phyloP scores from a whole-genome alignment of 2,329 filamentous ascomycete genomes.

The Neofusicoccum parvum region DNA sequence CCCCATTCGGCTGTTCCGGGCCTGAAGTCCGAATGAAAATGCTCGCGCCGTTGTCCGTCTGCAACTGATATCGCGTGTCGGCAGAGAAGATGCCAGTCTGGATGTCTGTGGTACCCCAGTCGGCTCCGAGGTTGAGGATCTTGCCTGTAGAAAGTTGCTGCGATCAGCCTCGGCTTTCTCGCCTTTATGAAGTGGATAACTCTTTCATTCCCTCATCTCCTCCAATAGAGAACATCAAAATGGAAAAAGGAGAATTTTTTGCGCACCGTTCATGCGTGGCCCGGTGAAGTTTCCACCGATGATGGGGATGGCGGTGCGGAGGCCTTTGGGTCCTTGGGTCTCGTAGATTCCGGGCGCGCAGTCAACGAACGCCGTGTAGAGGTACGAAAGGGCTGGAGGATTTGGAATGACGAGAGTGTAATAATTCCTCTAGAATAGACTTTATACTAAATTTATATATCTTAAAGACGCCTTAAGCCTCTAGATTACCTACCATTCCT shows the following conservation, averaged over 20 bases:
- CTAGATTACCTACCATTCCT: too few species aligned
- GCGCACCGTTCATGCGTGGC: slow-evolving; percentile 25
- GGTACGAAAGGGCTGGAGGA: slow-evolving; percentile 29
- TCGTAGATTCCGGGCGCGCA: slow-evolving; percentile 30
- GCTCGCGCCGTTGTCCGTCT: slow-evolving; percentile 38
- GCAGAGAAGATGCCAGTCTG: slow-evolving; percentile 35
- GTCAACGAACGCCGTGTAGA: slow-evolving; percentile 32
- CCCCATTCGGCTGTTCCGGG: slow-evolving; percentile 30
- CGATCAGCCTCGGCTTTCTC: background rate
- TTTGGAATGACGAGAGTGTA: background rate
- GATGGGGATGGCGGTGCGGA: slow-evolving; percentile 34
- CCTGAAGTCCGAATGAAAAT: slow-evolving; percentile 40
- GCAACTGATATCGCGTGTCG: slow-evolving; percentile 41
- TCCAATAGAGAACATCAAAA: too few species aligned
- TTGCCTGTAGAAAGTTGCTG: slow-evolving; percentile 28
- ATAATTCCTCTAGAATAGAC: too few species aligned
- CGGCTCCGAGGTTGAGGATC: slow-evolving; percentile 40
- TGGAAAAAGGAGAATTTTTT: background rate
- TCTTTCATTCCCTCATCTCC: background rate
- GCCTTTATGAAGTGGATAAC: background rate
- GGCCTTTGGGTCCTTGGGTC: slow-evolving; percentile 28
- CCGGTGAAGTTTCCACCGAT: slow-evolving; percentile 36
- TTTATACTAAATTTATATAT: too few species aligned
- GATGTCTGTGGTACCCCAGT: slow-evolving; percentile 38
- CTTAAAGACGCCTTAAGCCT: too few species aligned